Evolutionary conservation across 768 basidiomycete species (phyloP).

Genomic region (Lentinula guzmanii): DNA sequence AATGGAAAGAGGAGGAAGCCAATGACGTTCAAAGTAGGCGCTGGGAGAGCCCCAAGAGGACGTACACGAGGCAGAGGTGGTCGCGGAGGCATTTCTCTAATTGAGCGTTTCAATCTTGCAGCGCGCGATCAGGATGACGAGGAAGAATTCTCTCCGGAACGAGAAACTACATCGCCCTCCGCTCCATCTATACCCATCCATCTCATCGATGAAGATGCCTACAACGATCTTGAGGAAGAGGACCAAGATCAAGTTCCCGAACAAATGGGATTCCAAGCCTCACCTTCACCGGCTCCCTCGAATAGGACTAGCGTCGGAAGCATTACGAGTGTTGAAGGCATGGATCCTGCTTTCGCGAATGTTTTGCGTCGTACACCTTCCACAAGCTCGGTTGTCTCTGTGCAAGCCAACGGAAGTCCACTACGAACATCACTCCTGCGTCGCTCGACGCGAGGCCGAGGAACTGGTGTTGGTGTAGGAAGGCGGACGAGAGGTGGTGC

Average conservation of each 20-base stretch:
- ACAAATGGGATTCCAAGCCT: constrained; percentile 15
- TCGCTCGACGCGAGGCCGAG: constrained; percentile 42
- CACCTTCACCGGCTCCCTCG: constrained; percentile 40
- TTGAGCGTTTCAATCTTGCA: constrained; percentile 32
- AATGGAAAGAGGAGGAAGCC: background rate
- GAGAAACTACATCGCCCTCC: constrained; percentile 18
- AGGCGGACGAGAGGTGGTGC: constrained; percentile 61
- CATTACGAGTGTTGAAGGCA: constrained; percentile 52
- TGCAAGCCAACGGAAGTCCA: constrained; percentile 41
- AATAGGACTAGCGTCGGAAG: constrained; percentile 48
- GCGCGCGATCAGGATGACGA: background rate
- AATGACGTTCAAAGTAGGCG: constrained; percentile 1
- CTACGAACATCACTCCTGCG: constrained; percentile 53
- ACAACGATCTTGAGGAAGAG: constrained; percentile 17
- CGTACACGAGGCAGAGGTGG: constrained; percentile 21
- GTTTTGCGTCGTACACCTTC: constrained; percentile 58
- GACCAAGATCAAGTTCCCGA: constrained; percentile 23
- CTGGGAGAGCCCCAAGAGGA: constrained; percentile 1
- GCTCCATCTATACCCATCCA: constrained; percentile 26
- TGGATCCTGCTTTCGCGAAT: constrained; percentile 84
- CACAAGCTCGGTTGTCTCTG: constrained; percentile 27
- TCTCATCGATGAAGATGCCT: constrained; percentile 13
- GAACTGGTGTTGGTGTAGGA: constrained; percentile 25
- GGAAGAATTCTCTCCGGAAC: background rate
- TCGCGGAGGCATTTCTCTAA: constrained; percentile 22